Conservation (phyloP, 2,329 filamentous ascomycete species). For the Huntiella decipiens region DNA sequence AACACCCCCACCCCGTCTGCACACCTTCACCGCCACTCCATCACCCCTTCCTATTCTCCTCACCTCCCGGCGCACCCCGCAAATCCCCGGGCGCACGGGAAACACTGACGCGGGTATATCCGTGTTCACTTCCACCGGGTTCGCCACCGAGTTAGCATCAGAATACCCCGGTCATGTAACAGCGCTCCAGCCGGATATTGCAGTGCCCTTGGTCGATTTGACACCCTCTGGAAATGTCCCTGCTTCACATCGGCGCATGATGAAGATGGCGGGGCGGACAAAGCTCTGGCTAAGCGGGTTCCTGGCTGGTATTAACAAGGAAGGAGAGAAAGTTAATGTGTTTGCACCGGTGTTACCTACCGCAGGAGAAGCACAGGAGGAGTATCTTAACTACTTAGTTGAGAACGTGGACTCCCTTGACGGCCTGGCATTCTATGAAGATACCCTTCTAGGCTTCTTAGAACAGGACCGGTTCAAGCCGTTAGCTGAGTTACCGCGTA, state of each 20-base stretch:
- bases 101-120: constrained; percentile 55
- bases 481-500: constrained; percentile 41
- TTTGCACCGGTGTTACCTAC: constrained; percentile 58
- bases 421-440: constrained; percentile 62
- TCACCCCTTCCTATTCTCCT: constrained; percentile 49
- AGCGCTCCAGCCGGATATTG: constrained; percentile 59
- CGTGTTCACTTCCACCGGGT: constrained; percentile 74
- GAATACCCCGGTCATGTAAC: constrained; percentile 49
- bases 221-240: constrained; percentile 32
- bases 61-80: constrained; percentile 57
- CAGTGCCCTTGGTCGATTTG: constrained; percentile 61
- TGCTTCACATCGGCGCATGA: constrained; percentile 42
- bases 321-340: constrained; percentile 23
- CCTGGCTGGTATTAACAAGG: constrained; percentile 22
- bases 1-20: constrained; percentile 37
- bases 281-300: constrained; percentile 63
- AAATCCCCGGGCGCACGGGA: constrained; percentile 49
- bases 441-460: constrained; percentile 48
- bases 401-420: constrained; percentile 40
- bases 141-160: constrained; percentile 46
- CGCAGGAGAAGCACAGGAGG: constrained; percentile 52
- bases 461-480: constrained; percentile 22
- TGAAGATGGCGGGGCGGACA: constrained; percentile 72
- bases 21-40: constrained; percentile 58
- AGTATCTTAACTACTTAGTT: constrained; percentile 56